These are phyloP conservation scores for Porpolomopsis calyptriformis DNA, from an alignment of 768 basidiomycete species.

Conservation along the genomic window DNA sequence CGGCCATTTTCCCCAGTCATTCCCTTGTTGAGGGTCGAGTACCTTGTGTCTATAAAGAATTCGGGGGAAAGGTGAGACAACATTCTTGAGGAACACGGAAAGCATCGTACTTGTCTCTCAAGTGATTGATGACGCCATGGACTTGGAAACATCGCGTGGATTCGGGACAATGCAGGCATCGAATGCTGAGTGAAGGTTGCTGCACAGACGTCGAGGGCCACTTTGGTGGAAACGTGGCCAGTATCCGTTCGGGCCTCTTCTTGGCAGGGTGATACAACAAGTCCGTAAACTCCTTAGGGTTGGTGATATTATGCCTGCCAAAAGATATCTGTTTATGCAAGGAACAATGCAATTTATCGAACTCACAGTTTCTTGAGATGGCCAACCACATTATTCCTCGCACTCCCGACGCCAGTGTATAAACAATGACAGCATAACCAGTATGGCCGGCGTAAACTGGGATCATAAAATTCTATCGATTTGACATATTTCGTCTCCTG, in stretches of 20 bases:
- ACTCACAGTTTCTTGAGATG: not conserved
- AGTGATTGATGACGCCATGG: not conserved
- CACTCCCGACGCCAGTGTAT: not conserved
- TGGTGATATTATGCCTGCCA: not conserved
- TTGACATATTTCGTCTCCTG: not conserved
- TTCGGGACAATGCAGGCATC: not conserved
- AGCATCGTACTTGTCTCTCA: not conserved
- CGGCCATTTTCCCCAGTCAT: not conserved
- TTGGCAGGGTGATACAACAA: conserved; percentile 1
- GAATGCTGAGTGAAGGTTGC: not conserved
- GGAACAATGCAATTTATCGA: not conserved
- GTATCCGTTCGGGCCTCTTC: not conserved
- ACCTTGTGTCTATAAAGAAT: not conserved
- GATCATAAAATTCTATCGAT: not conserved
- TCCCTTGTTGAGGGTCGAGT: not conserved
- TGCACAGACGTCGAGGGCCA: not conserved
- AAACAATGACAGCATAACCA: not conserved
- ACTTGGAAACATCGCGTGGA: not conserved
- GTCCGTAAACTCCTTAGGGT: not conserved
- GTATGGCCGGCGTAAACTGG: not conserved
- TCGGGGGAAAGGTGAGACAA: not conserved
- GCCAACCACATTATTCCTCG: not conserved
- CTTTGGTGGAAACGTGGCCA: not conserved
- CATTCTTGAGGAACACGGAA: not conserved
- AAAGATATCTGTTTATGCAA: not conserved